Evolutionary conservation across 495 filamentous ascomycete genomes (phyloP).

Genomic region (Aspergillus ostianus): DNA sequence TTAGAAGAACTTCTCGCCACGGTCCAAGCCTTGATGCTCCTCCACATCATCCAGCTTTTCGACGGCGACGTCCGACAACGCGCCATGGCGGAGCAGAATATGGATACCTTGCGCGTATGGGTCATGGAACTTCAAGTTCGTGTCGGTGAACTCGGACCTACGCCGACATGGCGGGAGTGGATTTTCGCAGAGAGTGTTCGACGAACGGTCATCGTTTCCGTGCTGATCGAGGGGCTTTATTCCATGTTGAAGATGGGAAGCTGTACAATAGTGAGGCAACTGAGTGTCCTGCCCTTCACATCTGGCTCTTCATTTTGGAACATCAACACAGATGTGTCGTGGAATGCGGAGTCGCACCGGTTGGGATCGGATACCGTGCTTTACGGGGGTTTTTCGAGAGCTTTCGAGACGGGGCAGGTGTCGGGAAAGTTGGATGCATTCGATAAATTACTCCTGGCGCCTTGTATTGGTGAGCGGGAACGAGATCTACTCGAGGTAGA

Average conservation of each 20-base stretch:
- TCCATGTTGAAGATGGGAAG: background rate
- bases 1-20: background rate
- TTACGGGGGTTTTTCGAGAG: background rate
- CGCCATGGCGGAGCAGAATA: background rate
- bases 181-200: background rate
- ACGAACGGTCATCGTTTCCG: background rate
- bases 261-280: background rate
- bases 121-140: background rate
- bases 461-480: background rate
- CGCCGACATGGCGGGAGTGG: constrained; percentile 1
- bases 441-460: background rate
- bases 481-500: background rate
- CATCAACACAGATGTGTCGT: background rate
- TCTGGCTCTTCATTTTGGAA: background rate
- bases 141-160: background rate
- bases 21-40: background rate
- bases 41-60: background rate
- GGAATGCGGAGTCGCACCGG: background rate
- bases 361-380: background rate
- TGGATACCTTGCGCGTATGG: background rate
- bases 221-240: constrained; percentile 1
- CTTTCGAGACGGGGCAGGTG: background rate
- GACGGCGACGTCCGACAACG: background rate
- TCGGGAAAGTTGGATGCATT: background rate
- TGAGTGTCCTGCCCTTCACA: constrained; percentile 1